These are phyloP conservation scores for Sophora flavescens DNA, from an alignment of 306 rosid genomes.

Conservation along the genomic window DNA sequence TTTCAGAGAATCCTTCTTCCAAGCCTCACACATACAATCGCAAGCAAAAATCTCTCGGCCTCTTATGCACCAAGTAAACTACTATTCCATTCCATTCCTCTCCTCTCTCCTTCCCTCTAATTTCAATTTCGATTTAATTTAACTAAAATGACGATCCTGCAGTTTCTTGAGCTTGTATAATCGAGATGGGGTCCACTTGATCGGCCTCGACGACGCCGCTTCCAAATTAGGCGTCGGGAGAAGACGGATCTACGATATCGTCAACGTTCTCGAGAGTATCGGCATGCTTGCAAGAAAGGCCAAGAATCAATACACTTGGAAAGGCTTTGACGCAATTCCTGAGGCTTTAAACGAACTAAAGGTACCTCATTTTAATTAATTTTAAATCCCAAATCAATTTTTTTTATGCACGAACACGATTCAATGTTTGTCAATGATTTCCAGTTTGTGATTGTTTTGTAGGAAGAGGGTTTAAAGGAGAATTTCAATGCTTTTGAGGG, in stretches of 20 bases:
- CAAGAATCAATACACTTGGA: slow-evolving; percentile 92
- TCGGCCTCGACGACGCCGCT: slow-evolving; percentile 97
- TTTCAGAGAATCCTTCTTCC: slow-evolving; percentile 56
- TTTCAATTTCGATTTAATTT: not conserved
- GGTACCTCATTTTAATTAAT: slow-evolving; percentile 43
- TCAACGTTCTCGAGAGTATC: slow-evolving; percentile 87
- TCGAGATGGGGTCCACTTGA: slow-evolving; percentile 62
- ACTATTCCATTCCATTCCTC: no score
- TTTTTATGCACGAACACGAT: not conserved
- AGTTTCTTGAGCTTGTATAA: slow-evolving; percentile 81
- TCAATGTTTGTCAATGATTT: slow-evolving; percentile 7
- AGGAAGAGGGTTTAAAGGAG: slow-evolving; percentile 78
- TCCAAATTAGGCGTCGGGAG: slow-evolving; percentile 85
- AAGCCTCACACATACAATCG: slow-evolving; percentile 59
- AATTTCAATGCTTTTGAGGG: slow-evolving; percentile 51
- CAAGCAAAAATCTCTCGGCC: slow-evolving; percentile 83
- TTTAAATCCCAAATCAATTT: no score
- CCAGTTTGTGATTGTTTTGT: slow-evolving; percentile 20
- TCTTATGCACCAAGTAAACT: slow-evolving; percentile 85
- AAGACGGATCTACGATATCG: slow-evolving; percentile 94
- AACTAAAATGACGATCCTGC: not conserved
- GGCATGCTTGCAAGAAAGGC: slow-evolving; percentile 91
- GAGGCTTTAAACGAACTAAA: slow-evolving; percentile 69
- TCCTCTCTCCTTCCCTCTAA: no score
- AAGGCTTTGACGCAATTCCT: slow-evolving; percentile 80